Conservation (phyloP, 129 eudicot genomes). For the Tagetes patula region DNA sequence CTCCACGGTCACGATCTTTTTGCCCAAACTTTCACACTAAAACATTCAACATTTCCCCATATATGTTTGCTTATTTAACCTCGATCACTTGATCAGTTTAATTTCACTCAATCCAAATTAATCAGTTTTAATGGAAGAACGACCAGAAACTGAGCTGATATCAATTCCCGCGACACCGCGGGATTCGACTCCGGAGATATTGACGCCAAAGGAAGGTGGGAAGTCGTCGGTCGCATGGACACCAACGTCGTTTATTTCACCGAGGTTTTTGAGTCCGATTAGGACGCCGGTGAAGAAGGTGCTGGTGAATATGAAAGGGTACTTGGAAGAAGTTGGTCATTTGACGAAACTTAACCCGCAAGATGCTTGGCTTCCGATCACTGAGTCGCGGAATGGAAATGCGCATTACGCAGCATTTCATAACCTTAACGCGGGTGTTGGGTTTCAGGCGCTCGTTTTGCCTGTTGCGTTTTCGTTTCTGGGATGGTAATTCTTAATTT, state of each 20-base stretch:
- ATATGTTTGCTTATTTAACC: no score
- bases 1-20: constrained; percentile 37
- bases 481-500: constrained; percentile 63
- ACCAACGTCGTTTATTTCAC: constrained; percentile 86
- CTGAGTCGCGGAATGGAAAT: constrained; percentile 89
- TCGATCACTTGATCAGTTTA: no score
- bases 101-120: not conserved
- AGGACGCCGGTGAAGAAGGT: constrained; percentile 95
- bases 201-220: constrained; percentile 64
- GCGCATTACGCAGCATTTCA: constrained; percentile 97
- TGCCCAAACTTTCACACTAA: constrained; percentile 35
- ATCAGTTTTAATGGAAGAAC: constrained; percentile 22
- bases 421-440: constrained; percentile 88
- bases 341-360: constrained; percentile 91
- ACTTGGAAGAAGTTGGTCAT: constrained; percentile 90
- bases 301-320: constrained; percentile 80
- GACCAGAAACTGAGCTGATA: constrained; percentile 86
- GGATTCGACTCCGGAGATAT: constrained; percentile 80
- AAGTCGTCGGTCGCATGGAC: constrained; percentile 72
- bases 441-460: constrained; percentile 83
- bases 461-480: constrained; percentile 95
- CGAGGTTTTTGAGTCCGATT: constrained; percentile 87
- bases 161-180: constrained; percentile 91
- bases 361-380: constrained; percentile 99
- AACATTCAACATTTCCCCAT: not conserved